These are phyloP conservation scores for Beauveria sp. DNA, from an alignment of 2,329 filamentous ascomycete genomes.

Conservation along the genomic window DNA sequence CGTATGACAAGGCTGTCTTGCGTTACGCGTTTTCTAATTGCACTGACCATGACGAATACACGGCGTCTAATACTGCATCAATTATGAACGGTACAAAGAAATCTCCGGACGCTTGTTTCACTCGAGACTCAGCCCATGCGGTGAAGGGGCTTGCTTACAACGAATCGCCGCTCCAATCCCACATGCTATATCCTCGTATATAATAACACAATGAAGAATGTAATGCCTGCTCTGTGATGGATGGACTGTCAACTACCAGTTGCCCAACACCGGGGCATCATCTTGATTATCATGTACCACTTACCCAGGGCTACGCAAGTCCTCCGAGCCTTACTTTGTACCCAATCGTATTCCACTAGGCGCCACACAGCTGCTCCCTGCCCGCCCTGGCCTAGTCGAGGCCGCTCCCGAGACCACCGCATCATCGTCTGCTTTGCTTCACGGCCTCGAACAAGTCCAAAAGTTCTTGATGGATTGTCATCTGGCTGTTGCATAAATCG, in stretches of 20 bases:
- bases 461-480: background rate
- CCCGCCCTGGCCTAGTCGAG: background rate
- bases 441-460: background rate
- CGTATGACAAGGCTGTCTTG: background rate
- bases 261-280: background rate
- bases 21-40: constrained; percentile 4
- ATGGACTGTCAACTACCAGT: background rate
- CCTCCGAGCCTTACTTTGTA: background rate
- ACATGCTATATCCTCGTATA: background rate
- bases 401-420: background rate
- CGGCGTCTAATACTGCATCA: constrained; percentile 4
- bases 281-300: background rate
- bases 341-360: background rate
- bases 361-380: background rate
- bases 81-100: background rate
- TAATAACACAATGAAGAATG: background rate
- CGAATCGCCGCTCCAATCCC: background rate
- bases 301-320: background rate
- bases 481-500: background rate
- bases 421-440: background rate
- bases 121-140: constrained; percentile 9
- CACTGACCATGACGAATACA: background rate
- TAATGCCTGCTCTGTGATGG: background rate
- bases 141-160: constrained; percentile 5
- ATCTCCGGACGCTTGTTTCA: constrained; percentile 10